phyloP scores from a whole-genome alignment of 2,329 filamentous ascomycete species.

The Aureobasidium sp. region DNA sequence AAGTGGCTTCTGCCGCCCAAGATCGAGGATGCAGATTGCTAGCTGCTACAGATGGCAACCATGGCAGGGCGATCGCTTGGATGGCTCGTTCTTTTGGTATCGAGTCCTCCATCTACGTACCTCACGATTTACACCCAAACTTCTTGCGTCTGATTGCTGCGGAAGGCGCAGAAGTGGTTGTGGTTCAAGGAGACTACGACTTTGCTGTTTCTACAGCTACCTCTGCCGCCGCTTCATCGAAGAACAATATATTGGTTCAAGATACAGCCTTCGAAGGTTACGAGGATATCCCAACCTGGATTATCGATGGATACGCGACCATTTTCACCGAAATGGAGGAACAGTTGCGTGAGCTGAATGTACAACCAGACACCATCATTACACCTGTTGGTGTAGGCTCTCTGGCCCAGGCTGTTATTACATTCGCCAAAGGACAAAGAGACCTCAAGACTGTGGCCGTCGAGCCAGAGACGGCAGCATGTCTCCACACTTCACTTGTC shows the following conservation, averaged over 20 bases:
- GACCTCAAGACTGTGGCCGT: conserved; percentile 50
- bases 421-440: conserved; percentile 49
- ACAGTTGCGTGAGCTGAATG: conserved; percentile 41
- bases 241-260: conserved; percentile 50
- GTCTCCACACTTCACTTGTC: conserved; percentile 46
- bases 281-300: conserved; percentile 59
- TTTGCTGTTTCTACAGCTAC: conserved; percentile 38
- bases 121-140: conserved; percentile 44
- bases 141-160: conserved; percentile 48
- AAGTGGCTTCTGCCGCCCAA: conserved; percentile 20
- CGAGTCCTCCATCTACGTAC: conserved; percentile 53
- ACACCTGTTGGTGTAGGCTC: conserved; percentile 66
- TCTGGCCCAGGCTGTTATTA: conserved; percentile 59
- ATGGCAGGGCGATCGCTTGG: conserved; percentile 62
- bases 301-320: conserved; percentile 69
- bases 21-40: conserved; percentile 38
- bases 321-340: conserved; percentile 61
- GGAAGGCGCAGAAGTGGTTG: conserved; percentile 56
- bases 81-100: conserved; percentile 56
- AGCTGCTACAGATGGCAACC: conserved; percentile 68
- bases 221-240: conserved; percentile 29
- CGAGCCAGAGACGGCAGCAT: conserved; percentile 59
- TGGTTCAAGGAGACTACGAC: conserved; percentile 54
- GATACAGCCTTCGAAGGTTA: conserved; percentile 63
- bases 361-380: conserved; percentile 44